Percentiles rank a stretch among this genome's conserved stretches.
Conservation (phyloP, 1,284 basidiomycete species). For the Nidula niveotomentosa region DNA sequence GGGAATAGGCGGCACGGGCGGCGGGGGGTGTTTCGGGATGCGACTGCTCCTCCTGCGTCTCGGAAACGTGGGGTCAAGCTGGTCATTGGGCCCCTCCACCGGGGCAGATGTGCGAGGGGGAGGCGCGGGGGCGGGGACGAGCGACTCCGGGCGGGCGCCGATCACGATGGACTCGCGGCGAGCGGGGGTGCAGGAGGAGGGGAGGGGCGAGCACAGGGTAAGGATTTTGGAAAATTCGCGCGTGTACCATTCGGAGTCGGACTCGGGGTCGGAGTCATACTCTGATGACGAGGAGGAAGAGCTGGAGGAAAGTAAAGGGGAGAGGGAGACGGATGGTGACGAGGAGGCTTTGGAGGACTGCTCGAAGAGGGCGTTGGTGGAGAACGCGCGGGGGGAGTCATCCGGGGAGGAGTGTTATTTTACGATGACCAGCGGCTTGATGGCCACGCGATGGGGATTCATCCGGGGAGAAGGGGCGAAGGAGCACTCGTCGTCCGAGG, state of each 20-base stretch:
- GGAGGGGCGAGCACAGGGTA: slow-evolving; percentile 25
- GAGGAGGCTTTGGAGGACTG: not conserved
- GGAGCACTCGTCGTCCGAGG: slow-evolving; percentile 35
- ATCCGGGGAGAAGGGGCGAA: slow-evolving; percentile 15
- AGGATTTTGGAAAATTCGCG: slow-evolving; percentile 36
- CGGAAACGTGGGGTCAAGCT: slow-evolving; percentile 21
- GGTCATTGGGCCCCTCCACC: slow-evolving; percentile 10
- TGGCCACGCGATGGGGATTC: slow-evolving; percentile 27
- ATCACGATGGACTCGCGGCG: slow-evolving; percentile 33
- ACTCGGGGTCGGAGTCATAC: slow-evolving; percentile 28
- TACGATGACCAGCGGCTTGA: slow-evolving; percentile 35
- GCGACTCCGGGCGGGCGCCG: slow-evolving; percentile 4
- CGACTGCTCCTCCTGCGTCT: slow-evolving; percentile 10
- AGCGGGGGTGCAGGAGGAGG: slow-evolving; percentile 16
- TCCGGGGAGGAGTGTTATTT: slow-evolving; percentile 25
- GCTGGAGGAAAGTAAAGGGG: too few relatives aligned
- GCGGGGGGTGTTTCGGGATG: slow-evolving; percentile 30
- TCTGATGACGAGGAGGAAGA: slow-evolving; percentile 11
- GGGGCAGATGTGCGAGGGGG: not conserved
- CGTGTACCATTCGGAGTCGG: slow-evolving; percentile 41
- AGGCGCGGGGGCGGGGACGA: slow-evolving; percentile 4
- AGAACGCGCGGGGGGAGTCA: not conserved
- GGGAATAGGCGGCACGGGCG: slow-evolving; percentile 27
- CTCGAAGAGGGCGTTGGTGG: not conserved
- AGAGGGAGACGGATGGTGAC: slow-evolving; percentile 5